Percentiles rank a stretch among this genome's conserved stretches.
These are phyloP conservation scores for Coprinellus micaceus DNA, from an alignment of 768 basidiomycete species.

Conservation along the genomic window DNA sequence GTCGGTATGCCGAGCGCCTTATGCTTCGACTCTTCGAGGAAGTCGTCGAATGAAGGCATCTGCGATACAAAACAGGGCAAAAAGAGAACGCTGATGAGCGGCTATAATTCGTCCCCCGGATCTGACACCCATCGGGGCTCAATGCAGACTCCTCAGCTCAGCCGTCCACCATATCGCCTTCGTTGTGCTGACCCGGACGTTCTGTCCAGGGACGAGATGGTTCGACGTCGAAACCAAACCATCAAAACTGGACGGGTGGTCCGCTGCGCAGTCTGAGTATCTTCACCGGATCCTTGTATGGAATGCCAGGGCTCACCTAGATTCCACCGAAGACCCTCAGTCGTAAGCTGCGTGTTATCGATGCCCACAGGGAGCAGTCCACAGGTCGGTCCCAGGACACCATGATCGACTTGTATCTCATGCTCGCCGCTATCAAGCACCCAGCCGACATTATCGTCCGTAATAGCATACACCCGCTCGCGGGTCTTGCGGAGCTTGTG, in stretches of 20 bases:
- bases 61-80: too few relatives aligned
- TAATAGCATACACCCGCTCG: slow-evolving; percentile 66
- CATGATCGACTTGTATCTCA: slow-evolving; percentile 68
- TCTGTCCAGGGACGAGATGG: slow-evolving; percentile 69
- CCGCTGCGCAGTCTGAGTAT: slow-evolving; percentile 34
- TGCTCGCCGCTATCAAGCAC: slow-evolving; percentile 90
- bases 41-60: too few relatives aligned
- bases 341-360: slow-evolving; percentile 71
- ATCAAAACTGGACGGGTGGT: slow-evolving; percentile 71
- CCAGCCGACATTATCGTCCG: slow-evolving; percentile 92
- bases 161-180: slow-evolving; percentile 89
- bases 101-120: too few relatives aligned
- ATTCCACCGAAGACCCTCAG: slow-evolving; percentile 87
- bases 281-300: background rate
- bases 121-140: too few relatives aligned
- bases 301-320: slow-evolving; percentile 48
- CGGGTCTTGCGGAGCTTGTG: slow-evolving; percentile 70
- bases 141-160: slow-evolving; percentile 54
- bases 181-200: slow-evolving; percentile 65
- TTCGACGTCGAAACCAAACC: slow-evolving; percentile 92
- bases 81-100: too few relatives aligned
- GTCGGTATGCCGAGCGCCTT: too few relatives aligned
- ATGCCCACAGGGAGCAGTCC: slow-evolving; percentile 92
- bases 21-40: too few relatives aligned
- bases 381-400: slow-evolving; percentile 79